Base-by-base conservation (phyloP, 257 asterid genomes). In the Mitragyna speciosa region DNA sequence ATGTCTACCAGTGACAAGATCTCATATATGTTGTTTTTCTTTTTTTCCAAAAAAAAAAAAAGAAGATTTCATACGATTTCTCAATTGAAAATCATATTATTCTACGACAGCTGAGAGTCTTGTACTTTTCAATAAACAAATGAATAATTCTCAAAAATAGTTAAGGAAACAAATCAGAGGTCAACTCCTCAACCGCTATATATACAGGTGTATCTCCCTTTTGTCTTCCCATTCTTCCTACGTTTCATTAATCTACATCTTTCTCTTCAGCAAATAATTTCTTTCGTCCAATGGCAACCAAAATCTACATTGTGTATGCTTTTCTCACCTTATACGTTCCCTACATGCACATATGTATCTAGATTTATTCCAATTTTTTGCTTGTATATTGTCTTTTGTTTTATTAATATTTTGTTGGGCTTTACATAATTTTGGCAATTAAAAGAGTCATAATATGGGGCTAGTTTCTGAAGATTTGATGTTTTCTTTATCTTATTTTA, bases 241-340 rank as follows among this genome's bases (percentile, higher is more conserved):
- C n/a, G n/a, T n/a, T 68, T 36, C 49, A 33, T 68, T 48, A 5
- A 76, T 1, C 15, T 16, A 28, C 43, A 43, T 48, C 41, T 22
- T 31, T 70, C 51, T 28, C 24, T 47, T 72, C 63, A 72, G 48
- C 26, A 12, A 39, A 48, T 30, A 58, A 0, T 20, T 48, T 28
- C 52, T 24, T n/a, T n/a, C n/a, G 6, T 78, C 77, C 85, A 87
- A 90, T 92, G 97, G 97, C 95, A 4, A 71, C 83, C 86, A 89
- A 90, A 85, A 84, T 92, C 22, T 89, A 90, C 84, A 85, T 92
- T 49, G 85, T 92, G 97, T 92, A 88, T 6, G 93, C 54, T n/a
- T 12, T 56, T 68, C 81, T 73, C 33, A 65, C n/a, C 78, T 26
- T 80, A 39, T 70, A 28, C 51, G 16, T 31, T 66, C 66, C 41